Conservation (phyloP, 2,329 filamentous ascomycete species). For the Clathrospora elynae region DNA sequence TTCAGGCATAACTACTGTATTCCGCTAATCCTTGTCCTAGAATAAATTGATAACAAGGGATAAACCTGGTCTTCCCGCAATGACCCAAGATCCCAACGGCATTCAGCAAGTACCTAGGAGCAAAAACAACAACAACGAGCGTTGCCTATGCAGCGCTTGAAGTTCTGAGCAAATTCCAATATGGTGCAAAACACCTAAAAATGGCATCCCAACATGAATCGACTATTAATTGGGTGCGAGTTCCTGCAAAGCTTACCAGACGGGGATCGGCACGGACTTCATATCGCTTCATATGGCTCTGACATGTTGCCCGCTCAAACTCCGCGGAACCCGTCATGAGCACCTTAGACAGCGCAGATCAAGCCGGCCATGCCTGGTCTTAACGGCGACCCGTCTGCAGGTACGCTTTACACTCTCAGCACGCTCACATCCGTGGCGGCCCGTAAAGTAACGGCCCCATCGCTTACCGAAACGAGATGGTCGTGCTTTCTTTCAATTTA, state of each 20-base stretch:
- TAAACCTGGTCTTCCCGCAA: constrained; percentile 21
- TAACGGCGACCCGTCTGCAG: constrained; percentile 32
- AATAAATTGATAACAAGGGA: constrained; percentile 19
- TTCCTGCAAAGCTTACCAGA: constrained; percentile 8
- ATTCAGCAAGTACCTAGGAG: constrained; percentile 10
- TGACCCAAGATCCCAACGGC: constrained; percentile 20
- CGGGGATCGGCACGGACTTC: constrained; percentile 22
- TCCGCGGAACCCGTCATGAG: constrained; percentile 28
- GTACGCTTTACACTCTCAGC: constrained; percentile 26
- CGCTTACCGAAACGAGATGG: constrained; percentile 10
- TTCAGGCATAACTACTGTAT: constrained; percentile 4
- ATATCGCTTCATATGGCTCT: constrained; percentile 26
- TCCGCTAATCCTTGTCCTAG: constrained; percentile 15
- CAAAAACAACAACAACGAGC: constrained; percentile 2
- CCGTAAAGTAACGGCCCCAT: constrained; percentile 5
- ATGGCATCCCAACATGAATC: constrained; percentile 8
- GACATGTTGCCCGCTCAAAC: constrained; percentile 29
- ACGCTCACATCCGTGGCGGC: constrained; percentile 14
- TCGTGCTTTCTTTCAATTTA: constrained; percentile 4
- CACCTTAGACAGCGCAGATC: constrained; percentile 18
- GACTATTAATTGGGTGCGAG: constrained; percentile 8
- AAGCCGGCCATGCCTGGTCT: constrained; percentile 21
- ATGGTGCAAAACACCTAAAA: background rate
- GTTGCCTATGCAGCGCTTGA: constrained; percentile 10
- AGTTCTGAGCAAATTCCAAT: constrained; percentile 2